phyloP scores from a whole-genome alignment of 306 rosid species.

The Prunus persica region Prunus_persica_NCBIv2 NC_034009.1:15894501-15895000 shows the following conservation, averaged over 20 bases:
- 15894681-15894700: no score
- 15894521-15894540: not conserved
- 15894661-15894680: not conserved
- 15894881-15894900: constrained; percentile 85
- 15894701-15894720: no score
- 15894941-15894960: not conserved
- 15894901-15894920: constrained; percentile 85
- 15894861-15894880: constrained; percentile 90
- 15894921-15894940: not conserved
- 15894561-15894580: not conserved
- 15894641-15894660: not conserved
- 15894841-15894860: constrained; percentile 85
- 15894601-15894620: not conserved
- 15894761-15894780: not conserved
- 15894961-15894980: not conserved
- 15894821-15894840: not conserved
- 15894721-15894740: not conserved
- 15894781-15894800: not conserved
- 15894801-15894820: not conserved
- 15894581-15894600: not conserved
- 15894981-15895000: not conserved
- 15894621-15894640: not conserved
- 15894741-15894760: not conserved
- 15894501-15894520: not conserved
- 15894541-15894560: not conserved